Conservation (phyloP, 495 filamentous ascomycete species). For the Aspergillus nanangensis region DNA sequence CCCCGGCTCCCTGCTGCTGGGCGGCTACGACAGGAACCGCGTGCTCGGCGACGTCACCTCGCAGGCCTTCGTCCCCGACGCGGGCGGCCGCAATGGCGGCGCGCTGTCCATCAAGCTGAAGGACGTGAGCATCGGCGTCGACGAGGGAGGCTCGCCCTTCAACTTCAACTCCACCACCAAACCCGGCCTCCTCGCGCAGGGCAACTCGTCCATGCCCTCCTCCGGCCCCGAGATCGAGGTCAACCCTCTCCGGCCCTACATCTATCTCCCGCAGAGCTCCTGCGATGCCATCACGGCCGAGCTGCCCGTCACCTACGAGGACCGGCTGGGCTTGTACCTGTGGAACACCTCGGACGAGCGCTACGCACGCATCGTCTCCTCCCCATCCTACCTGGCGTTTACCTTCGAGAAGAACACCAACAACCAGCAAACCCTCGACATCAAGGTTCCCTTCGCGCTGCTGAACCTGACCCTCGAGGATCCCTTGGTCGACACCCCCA, state of each 20-base stretch:
- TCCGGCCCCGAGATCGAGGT: constrained; percentile 21
- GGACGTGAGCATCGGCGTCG: constrained; percentile 39
- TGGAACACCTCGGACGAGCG: constrained; percentile 41
- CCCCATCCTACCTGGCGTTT: constrained; percentile 48
- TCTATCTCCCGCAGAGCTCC: constrained; percentile 45
- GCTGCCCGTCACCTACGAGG: constrained; percentile 41
- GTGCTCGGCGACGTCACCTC: constrained; percentile 23
- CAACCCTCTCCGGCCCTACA: constrained; percentile 40
- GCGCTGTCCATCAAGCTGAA: constrained; percentile 26
- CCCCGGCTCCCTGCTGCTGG: constrained; percentile 40
- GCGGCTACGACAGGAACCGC: constrained; percentile 48
- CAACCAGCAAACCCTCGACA: constrained; percentile 32
- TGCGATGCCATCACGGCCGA: constrained; percentile 44
- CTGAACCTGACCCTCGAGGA: constrained; percentile 47
- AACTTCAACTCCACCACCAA: constrained; percentile 23
- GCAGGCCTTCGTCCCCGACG: constrained; percentile 12
- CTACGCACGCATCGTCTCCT: constrained; percentile 41
- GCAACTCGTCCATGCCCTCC: constrained; percentile 27
- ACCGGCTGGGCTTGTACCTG: constrained; percentile 39
- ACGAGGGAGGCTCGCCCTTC: constrained; percentile 40
- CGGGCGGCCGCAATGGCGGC: not conserved
- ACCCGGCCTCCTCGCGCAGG: constrained; percentile 28
- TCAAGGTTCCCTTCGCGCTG: constrained; percentile 51
- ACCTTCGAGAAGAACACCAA: constrained; percentile 30
- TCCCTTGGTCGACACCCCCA: constrained; percentile 38